These are phyloP conservation scores for Candida oleophila DNA, from an alignment of 805 yeast species.

Conservation along the genomic window DNA sequence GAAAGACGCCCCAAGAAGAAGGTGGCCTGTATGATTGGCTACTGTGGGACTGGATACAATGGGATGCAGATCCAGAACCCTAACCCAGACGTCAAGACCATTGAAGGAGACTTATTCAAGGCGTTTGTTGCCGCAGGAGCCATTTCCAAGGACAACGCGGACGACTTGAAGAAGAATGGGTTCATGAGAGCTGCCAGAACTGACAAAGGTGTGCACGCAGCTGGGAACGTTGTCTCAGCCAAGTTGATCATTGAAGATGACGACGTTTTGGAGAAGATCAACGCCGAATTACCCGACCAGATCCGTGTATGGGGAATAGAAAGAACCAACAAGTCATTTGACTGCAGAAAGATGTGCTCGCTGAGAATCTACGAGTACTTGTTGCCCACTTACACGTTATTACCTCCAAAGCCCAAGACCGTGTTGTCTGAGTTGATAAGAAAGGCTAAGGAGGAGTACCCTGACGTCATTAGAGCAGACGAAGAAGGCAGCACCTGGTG, in stretches of 20 bases:
- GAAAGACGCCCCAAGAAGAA: slow-evolving; percentile 82
- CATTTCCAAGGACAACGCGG: slow-evolving; percentile 79
- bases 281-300: slow-evolving; percentile 73
- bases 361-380: slow-evolving; percentile 94
- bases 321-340: slow-evolving; percentile 86
- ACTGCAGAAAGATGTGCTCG: slow-evolving; percentile 92
- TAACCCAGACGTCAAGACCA: slow-evolving; percentile 84
- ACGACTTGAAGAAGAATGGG: slow-evolving; percentile 83
- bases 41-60: slow-evolving; percentile 94
- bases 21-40: slow-evolving; percentile 88
- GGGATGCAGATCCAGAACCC: slow-evolving; percentile 77
- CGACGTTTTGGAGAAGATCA: slow-evolving; percentile 71
- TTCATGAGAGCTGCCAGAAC: slow-evolving; percentile 87
- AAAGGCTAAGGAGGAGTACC: slow-evolving; percentile 50
- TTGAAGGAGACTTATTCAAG: slow-evolving; percentile 82
- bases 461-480: slow-evolving; percentile 62
- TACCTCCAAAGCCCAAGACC: slow-evolving; percentile 85
- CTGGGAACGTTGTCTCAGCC: slow-evolving; percentile 85
- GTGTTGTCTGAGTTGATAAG: slow-evolving; percentile 59
- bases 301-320: slow-evolving; percentile 92
- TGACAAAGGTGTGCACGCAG: slow-evolving; percentile 97
- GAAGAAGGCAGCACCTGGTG: slow-evolving; percentile 76
- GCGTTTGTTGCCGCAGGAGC: slow-evolving; percentile 89
- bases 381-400: slow-evolving; percentile 84
- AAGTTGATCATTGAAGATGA: slow-evolving; percentile 83